phyloP scores from a whole-genome alignment of 2,329 filamentous ascomycete species.

The Lachnellula occidentalis region DNA sequence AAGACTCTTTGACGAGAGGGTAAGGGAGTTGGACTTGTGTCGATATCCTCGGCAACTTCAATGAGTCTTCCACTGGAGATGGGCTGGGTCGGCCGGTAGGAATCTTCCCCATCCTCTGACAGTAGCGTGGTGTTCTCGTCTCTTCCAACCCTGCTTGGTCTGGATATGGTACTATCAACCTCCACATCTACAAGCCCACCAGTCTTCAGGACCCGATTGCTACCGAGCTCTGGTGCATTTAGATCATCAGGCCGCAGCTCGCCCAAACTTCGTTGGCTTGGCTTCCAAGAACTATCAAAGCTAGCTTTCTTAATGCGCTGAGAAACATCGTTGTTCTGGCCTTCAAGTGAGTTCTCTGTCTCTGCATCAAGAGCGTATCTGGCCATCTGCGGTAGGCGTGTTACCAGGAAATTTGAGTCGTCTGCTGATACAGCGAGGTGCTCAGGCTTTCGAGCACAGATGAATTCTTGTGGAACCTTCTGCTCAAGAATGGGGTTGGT shows the following conservation, averaged over 20 bases:
- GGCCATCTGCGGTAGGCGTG: background rate
- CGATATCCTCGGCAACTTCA: conserved; percentile 2
- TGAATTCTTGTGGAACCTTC: background rate
- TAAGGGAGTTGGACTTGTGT: background rate
- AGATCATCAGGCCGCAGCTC: background rate
- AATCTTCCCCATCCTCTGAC: background rate
- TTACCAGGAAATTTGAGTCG: background rate
- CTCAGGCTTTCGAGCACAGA: background rate
- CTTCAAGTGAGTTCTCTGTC: background rate
- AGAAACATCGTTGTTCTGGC: background rate
- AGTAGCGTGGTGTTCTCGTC: background rate
- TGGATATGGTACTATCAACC: too few relatives aligned
- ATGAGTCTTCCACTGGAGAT: background rate
- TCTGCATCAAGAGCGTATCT: background rate
- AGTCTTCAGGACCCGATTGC: too few relatives aligned
- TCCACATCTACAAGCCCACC: too few relatives aligned
- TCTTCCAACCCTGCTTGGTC: too few relatives aligned
- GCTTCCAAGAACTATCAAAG: background rate
- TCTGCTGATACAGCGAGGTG: background rate
- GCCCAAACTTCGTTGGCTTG: background rate
- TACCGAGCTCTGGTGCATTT: background rate
- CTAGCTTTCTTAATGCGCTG: background rate
- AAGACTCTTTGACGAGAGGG: background rate
- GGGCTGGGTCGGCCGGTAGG: background rate
- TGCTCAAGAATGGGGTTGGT: background rate